Conservation (phyloP, 257 asterid genomes). For the Datura wrightii region DNA sequence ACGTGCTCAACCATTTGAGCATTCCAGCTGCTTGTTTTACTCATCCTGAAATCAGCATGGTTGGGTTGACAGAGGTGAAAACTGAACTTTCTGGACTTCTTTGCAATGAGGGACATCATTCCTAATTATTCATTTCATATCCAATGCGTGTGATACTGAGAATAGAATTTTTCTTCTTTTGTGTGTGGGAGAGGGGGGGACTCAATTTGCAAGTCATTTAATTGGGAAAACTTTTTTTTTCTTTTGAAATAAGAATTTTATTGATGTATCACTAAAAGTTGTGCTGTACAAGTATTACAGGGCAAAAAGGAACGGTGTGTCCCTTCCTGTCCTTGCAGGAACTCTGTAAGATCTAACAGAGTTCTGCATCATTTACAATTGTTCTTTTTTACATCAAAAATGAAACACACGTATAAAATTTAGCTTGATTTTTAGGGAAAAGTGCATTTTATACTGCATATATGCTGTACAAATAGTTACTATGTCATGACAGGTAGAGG, state of each 20-base stretch:
- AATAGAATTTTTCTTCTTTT: not conserved
- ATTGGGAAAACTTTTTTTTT: no score
- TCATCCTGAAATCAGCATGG: conserved; percentile 99
- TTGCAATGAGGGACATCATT: not conserved
- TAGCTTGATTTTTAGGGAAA: not conserved
- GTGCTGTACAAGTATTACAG: no score
- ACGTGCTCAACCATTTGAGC: conserved; percentile 88
- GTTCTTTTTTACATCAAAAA: no score
- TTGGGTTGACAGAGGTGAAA: conserved; percentile 92
- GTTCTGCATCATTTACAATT: not conserved
- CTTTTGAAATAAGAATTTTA: no score
- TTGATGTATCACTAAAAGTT: no score
- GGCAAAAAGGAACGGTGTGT: no score
- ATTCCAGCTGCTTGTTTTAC: conserved; percentile 99
- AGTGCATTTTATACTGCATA: not conserved
- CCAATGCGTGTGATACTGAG: not conserved
- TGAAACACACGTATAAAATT: not conserved
- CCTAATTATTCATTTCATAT: not conserved
- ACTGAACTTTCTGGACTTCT: not conserved
- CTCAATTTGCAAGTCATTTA: no score
- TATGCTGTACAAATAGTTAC: not conserved
- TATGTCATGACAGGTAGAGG: not conserved
- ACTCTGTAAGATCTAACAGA: no score
- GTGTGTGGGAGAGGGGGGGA: not conserved
- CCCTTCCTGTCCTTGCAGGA: no score